Percentiles rank a stretch among this genome's conserved stretches.
phyloP scores from a whole-genome alignment of 1,284 basidiomycete genomes.

The Tremellales sp. region DNA sequence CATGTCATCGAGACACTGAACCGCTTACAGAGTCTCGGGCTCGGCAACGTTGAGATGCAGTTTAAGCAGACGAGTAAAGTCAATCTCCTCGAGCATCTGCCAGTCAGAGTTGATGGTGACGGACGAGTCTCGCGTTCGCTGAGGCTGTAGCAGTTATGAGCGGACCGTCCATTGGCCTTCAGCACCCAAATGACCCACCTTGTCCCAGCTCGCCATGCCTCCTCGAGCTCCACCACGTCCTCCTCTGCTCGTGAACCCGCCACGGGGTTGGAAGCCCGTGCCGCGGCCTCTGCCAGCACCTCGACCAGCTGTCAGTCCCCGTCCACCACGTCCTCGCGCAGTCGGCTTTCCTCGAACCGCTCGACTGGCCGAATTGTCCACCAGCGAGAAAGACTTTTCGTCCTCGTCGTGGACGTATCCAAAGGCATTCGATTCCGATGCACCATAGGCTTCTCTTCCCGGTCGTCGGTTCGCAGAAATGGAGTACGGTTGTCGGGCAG shows the following conservation, averaged over 20 bases:
- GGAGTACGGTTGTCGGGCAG: conserved; percentile 18
- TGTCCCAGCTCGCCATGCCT: conserved; percentile 91
- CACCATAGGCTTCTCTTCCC: conserved; percentile 51
- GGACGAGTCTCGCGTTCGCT: conserved; percentile 87
- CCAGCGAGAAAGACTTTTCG: conserved; percentile 94
- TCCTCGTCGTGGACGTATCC: conserved; percentile 98
- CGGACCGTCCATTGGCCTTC: too few species aligned
- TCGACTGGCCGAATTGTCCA: conserved; percentile 60
- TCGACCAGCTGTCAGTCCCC: conserved; percentile 18
- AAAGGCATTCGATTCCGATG: conserved; percentile 79
- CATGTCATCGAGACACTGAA: background rate
- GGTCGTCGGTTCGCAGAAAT: conserved; percentile 34
- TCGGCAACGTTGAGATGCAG: conserved; percentile 88
- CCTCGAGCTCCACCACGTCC: conserved; percentile 63
- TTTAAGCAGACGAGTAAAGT: conserved; percentile 89
- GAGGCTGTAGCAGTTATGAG: conserved; percentile 56
- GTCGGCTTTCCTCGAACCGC: conserved; percentile 52
- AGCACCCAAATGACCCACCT: conserved; percentile 55
- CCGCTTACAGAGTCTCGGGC: conserved; percentile 74
- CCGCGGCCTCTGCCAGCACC: conserved; percentile 34
- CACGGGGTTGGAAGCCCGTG: conserved; percentile 28
- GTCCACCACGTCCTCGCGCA: conserved; percentile 45
- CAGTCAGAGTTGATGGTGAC: conserved; percentile 89
- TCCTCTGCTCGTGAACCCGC: conserved; percentile 49
- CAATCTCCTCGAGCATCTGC: conserved; percentile 94